Base-by-base conservation (phyloP, 805 yeast species). In the Candida peoriensis region DNA sequence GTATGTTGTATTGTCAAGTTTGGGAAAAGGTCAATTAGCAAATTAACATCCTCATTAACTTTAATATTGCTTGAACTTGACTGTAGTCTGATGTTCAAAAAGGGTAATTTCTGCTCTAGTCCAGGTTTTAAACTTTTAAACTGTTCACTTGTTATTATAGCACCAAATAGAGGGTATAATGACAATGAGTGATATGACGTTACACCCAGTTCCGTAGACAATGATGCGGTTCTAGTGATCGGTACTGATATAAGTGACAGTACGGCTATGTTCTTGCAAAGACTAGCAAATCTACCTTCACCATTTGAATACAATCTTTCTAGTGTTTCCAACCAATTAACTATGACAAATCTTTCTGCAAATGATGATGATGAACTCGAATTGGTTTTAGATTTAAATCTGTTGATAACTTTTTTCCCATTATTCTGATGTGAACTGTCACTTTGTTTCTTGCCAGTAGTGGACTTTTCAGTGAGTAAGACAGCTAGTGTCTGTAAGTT, bases 261-360 rank as follows among this genome's bases (percentile, higher is more conserved):
- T 2, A 78, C 50, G 63, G 70, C 73, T 2, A 78, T 49, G 20
- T 76, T 64, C 44, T 67, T 69, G 16, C 74, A 63, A 0, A 49
- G 41, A 5, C 61, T 54, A 0, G 78, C 48, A 38, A 47, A 44
- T 20, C 88, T 76, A 4, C 97, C 97, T 48, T 96, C 72, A 11
- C 97, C 97, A 60, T 96, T 85, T 13, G 97, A 96, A 61, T 76
- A 81, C 35, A 76, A 52, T 24, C 60, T 63, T 46, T 82, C 90
- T 28, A 83, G 48, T 11, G 57, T 52, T 43, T 75, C 79, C 13
- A 79, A 55, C 88, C 88, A 82, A 9, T 64, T 58, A 1, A 59
- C 47, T 15, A 63, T 63, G 2, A 80, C 74, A 54, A 81, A 83
- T 15, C 47, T 50, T 37, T 74, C 81, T 2, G 76, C 68, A 54